Base-by-base conservation (phyloP, 139 green algal species). In the Ettlia oleoabundans region DNA sequence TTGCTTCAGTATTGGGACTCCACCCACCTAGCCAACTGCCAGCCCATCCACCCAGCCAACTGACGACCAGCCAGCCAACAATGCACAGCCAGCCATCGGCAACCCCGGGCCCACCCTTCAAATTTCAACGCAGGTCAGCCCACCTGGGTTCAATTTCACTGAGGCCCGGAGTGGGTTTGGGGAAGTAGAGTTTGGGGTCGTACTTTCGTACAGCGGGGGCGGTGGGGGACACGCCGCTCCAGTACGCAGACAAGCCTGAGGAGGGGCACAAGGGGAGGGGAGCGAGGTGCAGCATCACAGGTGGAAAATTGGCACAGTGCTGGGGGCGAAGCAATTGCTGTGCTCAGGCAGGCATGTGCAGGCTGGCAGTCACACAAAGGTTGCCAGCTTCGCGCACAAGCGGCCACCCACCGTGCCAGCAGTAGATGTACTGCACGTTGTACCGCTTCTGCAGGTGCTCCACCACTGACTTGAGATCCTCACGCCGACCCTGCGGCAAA, bases 231-330 rank as follows among this genome's bases (percentile, higher is more conserved):
- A 98, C 89, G 2, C 95, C 95, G 10, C 89, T 91, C 96, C 96
- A 99, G 88, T 99, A 99, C 18, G 93, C 96, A 3, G 94, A 91
- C 83, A 99, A 88, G 24, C 92, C 72, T 79, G 72, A 30, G 42
- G 37, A n/a, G 28, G 42, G 41, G 2, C 26, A 5, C 1, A 28
- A 3, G 2, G 38, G 13, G 4, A 7, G 68, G 65, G 8, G 33
- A 4, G 35, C n/a, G 35, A 51, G 18, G 55, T 22, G 30, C 55
- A n/a, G n/a, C n/a, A n/a, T n/a, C n/a, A n/a, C n/a, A n/a, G n/a
- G n/a, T n/a, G n/a, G n/a, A n/a, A n/a, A n/a, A n/a, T n/a, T n/a
- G n/a, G n/a, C n/a, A n/a, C n/a, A n/a, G n/a, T n/a, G n/a, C n/a
- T n/a, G n/a, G n/a, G n/a, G n/a, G n/a, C n/a, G n/a, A n/a, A n/a